Evolutionary conservation across 495 filamentous ascomycete genomes (phyloP).

Genomic region (Coniosporium apollinis): DNA sequence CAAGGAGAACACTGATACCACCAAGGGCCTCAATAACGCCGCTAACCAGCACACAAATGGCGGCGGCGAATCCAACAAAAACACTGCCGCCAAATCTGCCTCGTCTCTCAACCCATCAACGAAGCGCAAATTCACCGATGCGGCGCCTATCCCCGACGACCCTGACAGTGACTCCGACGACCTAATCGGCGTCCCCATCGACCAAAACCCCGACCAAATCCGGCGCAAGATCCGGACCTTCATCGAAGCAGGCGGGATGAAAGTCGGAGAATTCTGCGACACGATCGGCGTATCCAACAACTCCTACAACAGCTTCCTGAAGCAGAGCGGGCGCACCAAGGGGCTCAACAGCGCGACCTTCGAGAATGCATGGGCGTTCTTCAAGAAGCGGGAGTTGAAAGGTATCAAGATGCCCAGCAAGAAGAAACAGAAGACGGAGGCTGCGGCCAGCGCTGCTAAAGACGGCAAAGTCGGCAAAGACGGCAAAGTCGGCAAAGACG

Average conservation of each 20-base stretch:
- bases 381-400: slow-evolving; percentile 26
- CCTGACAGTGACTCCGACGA: background rate
- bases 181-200: background rate
- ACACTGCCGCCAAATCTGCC: background rate
- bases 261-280: slow-evolving; percentile 27
- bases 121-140: background rate
- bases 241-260: slow-evolving; percentile 30
- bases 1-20: too few species aligned
- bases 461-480: background rate
- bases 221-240: slow-evolving; percentile 28
- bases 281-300: slow-evolving; percentile 22
- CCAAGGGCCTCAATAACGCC: too few species aligned
- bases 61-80: too few species aligned
- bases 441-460: too few species aligned
- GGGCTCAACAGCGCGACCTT: slow-evolving; percentile 17
- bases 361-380: slow-evolving; percentile 22
- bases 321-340: slow-evolving; percentile 19
- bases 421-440: slow-evolving; percentile 3
- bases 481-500: background rate
- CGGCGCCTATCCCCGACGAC: background rate
- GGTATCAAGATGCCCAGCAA: slow-evolving; percentile 18
- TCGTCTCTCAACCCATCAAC: too few species aligned
- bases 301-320: slow-evolving; percentile 23
- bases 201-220: slow-evolving; percentile 23
- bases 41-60: too few species aligned